phyloP scores from a whole-genome alignment of 495 filamentous ascomycete species.

The Penicillium roqueforti region DNA sequence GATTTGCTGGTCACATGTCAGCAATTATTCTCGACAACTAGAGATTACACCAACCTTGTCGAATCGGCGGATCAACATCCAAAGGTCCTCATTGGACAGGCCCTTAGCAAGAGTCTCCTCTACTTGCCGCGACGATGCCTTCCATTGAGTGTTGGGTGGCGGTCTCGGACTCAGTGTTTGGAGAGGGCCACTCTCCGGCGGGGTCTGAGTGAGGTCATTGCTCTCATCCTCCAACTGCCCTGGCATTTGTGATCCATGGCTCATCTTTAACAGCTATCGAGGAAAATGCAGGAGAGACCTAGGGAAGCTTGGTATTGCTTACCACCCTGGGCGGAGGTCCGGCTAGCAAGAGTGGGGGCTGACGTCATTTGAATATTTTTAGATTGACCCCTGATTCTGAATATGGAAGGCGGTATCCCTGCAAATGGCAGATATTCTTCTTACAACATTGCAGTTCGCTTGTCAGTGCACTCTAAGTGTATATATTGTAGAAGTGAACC shows the following conservation, averaged over 20 bases:
- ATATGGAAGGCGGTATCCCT: too few relatives aligned
- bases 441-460: too few relatives aligned
- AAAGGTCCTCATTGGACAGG: constrained; percentile 78
- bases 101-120: constrained; percentile 38
- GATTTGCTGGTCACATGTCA: constrained; percentile 62
- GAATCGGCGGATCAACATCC: constrained; percentile 74
- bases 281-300: not conserved
- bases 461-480: too few relatives aligned
- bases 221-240: constrained; percentile 20
- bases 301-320: constrained; percentile 9
- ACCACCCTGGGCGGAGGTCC: not conserved
- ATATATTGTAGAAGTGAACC: too few relatives aligned
- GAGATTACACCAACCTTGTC: constrained; percentile 58
- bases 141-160: constrained; percentile 19
- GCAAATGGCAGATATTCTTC: too few relatives aligned
- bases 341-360: constrained; percentile 4
- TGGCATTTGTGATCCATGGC: constrained; percentile 13
- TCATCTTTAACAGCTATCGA: constrained; percentile 14
- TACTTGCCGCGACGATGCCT: constrained; percentile 15
- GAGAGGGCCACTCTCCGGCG: constrained; percentile 9
- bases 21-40: not conserved
- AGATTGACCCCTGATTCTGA: not conserved
- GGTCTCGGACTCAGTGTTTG: constrained; percentile 7
- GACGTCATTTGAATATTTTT: constrained; percentile 9
- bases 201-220: constrained; percentile 7